Evolutionary conservation across 202 grass and related monocot genomes (phyloP).

Genomic region (Digitaria exilis): DNA sequence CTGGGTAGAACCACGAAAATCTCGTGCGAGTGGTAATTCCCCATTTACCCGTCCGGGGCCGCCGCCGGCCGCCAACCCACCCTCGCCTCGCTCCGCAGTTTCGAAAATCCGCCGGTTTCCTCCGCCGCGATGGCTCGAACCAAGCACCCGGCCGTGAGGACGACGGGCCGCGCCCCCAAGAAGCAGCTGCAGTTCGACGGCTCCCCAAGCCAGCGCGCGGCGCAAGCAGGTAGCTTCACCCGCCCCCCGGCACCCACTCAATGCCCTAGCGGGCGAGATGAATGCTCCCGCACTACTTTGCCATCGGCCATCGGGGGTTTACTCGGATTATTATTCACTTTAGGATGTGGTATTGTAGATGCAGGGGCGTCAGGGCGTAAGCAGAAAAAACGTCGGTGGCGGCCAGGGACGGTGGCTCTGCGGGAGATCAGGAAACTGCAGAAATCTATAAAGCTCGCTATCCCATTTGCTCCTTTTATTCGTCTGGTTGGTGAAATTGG

Average conservation of each 20-base stretch:
- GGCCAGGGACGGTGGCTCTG: conserved; percentile 70
- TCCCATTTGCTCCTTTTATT: conserved; percentile 63
- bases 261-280: not conserved
- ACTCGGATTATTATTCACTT: conserved; percentile 1
- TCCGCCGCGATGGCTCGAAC: conserved; percentile 59
- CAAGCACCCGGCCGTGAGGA: conserved; percentile 54
- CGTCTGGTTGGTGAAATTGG: conserved; percentile 76
- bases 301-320: no score
- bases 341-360: conserved; percentile 8
- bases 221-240: not conserved
- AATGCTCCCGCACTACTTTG: not conserved
- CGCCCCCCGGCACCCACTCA: not conserved
- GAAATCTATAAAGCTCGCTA: conserved; percentile 49
- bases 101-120: not conserved
- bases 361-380: not conserved
- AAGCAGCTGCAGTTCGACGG: conserved; percentile 36
- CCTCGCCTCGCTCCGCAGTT: not conserved
- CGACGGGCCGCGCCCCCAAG: not conserved
- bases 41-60: not conserved
- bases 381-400: conserved; percentile 27
- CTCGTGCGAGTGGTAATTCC: no score
- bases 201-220: not conserved
- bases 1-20: no score
- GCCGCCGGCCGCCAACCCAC: no score
- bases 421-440: conserved; percentile 71